Evolutionary conservation across 2,329 filamentous ascomycete species (phyloP).

Genomic region (Botryotinia calthae): DNA sequence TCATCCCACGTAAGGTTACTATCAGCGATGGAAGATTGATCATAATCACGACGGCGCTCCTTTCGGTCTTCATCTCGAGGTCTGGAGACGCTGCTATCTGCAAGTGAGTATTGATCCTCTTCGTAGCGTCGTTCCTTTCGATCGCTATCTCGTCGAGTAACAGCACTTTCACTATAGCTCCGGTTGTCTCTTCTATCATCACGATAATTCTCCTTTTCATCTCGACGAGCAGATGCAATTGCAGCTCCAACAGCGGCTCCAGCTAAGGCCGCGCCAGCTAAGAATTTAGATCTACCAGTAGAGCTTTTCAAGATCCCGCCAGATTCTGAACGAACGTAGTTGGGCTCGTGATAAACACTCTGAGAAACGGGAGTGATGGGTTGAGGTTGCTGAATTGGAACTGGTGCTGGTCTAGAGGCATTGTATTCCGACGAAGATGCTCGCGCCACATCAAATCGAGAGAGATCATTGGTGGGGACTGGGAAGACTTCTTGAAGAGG

Average conservation of each 20-base stretch:
- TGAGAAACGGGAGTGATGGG: conserved; percentile 71
- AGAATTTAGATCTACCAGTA: conserved; percentile 42
- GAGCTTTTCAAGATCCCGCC: conserved; percentile 32
- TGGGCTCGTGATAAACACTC: conserved; percentile 58
- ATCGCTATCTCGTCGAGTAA: conserved; percentile 21
- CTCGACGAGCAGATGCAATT: conserved; percentile 42
- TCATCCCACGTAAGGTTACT: conserved; percentile 19
- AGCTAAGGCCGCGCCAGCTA: conserved; percentile 48
- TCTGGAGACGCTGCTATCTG: conserved; percentile 31
- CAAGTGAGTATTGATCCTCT: conserved; percentile 30
- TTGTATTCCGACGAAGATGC: conserved; percentile 47
- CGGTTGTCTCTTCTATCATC: conserved; percentile 23
- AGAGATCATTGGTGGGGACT: conserved; percentile 63
- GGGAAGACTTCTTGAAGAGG: conserved; percentile 65
- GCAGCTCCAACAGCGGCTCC: conserved; percentile 51
- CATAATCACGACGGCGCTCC: conserved; percentile 20
- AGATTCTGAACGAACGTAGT: conserved; percentile 38
- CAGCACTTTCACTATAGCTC: conserved; percentile 26
- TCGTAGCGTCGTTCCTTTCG: conserved; percentile 29
- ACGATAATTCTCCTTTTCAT: conserved; percentile 32
- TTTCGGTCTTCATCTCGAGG: conserved; percentile 31
- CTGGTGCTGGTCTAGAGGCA: conserved; percentile 53
- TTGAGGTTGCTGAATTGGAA: conserved; percentile 81
- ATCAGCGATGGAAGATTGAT: conserved; percentile 20
- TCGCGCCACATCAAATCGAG: conserved; percentile 56